phyloP scores from a whole-genome alignment of 192 early-diverging fungal genomes.

The Chytriomyces sp. region DNA sequence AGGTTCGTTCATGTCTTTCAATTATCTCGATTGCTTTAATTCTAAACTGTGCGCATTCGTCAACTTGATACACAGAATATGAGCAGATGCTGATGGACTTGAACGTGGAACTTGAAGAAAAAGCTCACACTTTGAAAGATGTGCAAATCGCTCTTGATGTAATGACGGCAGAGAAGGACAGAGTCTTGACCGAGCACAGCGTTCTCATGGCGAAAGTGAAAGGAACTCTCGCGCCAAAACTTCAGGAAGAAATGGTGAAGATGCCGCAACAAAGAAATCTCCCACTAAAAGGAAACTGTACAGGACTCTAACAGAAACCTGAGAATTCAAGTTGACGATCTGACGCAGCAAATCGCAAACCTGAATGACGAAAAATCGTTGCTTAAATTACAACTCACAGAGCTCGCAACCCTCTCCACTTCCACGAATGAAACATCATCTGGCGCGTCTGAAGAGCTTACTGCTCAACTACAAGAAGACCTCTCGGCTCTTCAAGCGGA shows the following conservation, averaged over 20 bases:
- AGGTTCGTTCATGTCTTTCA: not conserved
- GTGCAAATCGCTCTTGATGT: constrained; percentile 6
- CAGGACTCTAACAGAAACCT: constrained; percentile 38
- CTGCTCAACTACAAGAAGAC: constrained; percentile 22
- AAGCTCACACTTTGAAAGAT: not conserved
- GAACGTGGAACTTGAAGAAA: constrained; percentile 35
- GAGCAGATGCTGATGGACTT: constrained; percentile 32
- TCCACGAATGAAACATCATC: not conserved
- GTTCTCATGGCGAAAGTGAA: constrained; percentile 75
- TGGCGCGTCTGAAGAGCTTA: not conserved
- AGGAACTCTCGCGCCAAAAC: constrained; percentile 75
- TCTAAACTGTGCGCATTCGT: not conserved
- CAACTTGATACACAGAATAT: not conserved
- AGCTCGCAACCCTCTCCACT: not conserved
- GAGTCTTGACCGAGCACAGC: constrained; percentile 65
- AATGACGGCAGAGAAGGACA: constrained; percentile 51
- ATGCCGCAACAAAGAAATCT: not conserved
- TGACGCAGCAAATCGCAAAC: constrained; percentile 19
- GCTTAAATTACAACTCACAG: constrained; percentile 27
- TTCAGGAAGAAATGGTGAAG: constrained; percentile 79
- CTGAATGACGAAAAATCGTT: constrained; percentile 27
- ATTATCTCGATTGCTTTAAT: not conserved
- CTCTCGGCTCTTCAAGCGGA: constrained; percentile 50
- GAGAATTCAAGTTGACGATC: constrained; percentile 18
- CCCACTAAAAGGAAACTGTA: not conserved